Evolutionary conservation across 1,284 basidiomycete species (phyloP).

Genomic region (Leccinum pachyderme): DNA sequence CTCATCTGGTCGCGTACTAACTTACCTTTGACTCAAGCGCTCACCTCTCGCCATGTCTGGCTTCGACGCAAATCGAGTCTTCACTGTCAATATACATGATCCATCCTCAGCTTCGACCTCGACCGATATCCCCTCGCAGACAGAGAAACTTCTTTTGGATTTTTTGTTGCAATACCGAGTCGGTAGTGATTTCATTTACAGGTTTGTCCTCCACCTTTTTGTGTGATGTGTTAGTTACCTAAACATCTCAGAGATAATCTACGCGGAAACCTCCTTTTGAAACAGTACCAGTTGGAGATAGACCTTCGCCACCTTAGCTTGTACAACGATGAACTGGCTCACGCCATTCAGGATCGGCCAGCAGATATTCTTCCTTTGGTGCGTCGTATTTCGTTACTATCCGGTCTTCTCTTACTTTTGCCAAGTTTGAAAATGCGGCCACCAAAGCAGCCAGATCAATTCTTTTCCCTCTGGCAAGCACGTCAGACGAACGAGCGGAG

Average conservation of each 20-base stretch:
- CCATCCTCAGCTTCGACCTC: constrained; percentile 46
- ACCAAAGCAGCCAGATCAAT: constrained; percentile 80
- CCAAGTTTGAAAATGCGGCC: constrained; percentile 86
- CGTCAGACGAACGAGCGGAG: constrained; percentile 51
- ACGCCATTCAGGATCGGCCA: constrained; percentile 86
- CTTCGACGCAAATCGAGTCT: constrained; percentile 79
- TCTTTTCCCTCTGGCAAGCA: constrained; percentile 66
- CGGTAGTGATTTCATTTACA: constrained; percentile 86
- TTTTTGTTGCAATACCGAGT: constrained; percentile 87
- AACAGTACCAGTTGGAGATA: constrained; percentile 90
- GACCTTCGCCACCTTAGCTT: constrained; percentile 88
- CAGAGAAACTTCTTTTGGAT: constrained; percentile 77
- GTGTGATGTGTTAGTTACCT: background rate
- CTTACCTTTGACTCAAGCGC: constrained; percentile 2
- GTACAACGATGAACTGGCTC: constrained; percentile 93
- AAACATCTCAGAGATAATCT: constrained; percentile 73
- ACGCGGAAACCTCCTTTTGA: constrained; percentile 85
- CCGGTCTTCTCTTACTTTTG: background rate
- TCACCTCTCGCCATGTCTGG: constrained; percentile 50
- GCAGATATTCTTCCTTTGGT: constrained; percentile 90
- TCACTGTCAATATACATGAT: constrained; percentile 73
- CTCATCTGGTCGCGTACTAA: constrained; percentile 13
- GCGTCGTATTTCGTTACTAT: constrained; percentile 17
- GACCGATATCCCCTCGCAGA: constrained; percentile 73
- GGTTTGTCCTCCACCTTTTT: constrained; percentile 40